Base-by-base conservation (phyloP, 441 rosid genomes). In the Kokia cookei region DNA sequence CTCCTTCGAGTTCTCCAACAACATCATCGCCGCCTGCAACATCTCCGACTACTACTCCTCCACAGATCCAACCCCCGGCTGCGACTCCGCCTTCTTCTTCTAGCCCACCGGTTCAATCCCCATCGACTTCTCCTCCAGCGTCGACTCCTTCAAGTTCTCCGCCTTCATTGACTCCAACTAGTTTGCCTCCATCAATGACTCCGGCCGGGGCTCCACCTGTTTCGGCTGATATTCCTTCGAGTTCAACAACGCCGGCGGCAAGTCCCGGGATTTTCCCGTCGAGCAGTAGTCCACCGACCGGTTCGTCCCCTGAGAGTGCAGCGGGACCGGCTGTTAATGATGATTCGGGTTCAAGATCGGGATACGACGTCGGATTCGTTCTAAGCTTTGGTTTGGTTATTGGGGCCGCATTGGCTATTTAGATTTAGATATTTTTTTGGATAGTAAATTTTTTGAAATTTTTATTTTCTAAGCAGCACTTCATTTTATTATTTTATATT, bases 261-360 rank as follows among this genome's bases (percentile, higher is more conserved):
- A 66, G 89, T 10, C 95, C 95, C 0, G 79, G 45, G 19, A 78
- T 84, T 40, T 82, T 87, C 72, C 95, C 95, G 2, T 86, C 88
- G 1, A 82, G 73, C 47, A 82, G 88, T 11, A 79, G 80, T 40
- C 89, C 89, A 0, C 75, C 84, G 2, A 75, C 58, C 5, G 77
- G 64, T 71, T 69, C 55, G 26, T 78, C 86, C 1, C 89, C 86
- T 27, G 86, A 71, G 40, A 76, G 66, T 17, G 84, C 83, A 3
- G 64, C 40, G 58, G 68, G 67, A 55, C 83, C 83, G 8, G 78
- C 74, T 24, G 73, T 65, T 22, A 79, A 67, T 19, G 84, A 81
- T n/a, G 78, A 78, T 62, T 83, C 92, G 58, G 83, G 83, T 81
- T 82, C 90, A 3, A 66, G 61, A n/a, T 80, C 88, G 7, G 15